Base-by-base conservation (phyloP, 179 eudicot species). In the Heliamphora pulchella region DNA sequence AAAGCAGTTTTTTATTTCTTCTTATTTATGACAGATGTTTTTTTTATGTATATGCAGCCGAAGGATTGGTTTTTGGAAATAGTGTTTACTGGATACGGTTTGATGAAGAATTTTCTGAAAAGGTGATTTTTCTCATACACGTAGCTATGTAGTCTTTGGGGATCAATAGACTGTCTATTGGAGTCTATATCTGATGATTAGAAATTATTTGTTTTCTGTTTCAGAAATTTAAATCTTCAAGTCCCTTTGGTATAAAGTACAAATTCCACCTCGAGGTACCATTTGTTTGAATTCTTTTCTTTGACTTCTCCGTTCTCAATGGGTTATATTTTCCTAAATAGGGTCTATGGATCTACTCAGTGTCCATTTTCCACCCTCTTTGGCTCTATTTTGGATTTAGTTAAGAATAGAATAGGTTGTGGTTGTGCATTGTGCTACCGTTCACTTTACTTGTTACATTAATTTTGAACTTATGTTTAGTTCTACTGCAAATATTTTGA, bases 181-280 rank as follows among this genome's bases (percentile, higher is more conserved):
- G 47, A 39, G 73, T 62, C 64, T 20, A 18, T 78, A 13, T 18
- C 48, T 74, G 39, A 17, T 31, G 59, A 54, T 61, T 79, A 58
- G 53, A 72, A 13, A 55, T 71, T 48, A 50, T 82, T 55, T 64
- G 69, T n/a, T 20, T 69, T 78, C 44, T 82, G 74, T n/a, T 82
- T 75, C 96, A 96, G 99, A 96, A 91, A 90, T 92, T 96, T 74
- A 92, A 88, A 71, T 83, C 97, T 82, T 92, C 99, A 44, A 81
- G 90, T 76, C 98, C 99, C 74, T 96, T 96, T 85, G 99, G 99
- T 80, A 90, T 96, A 75, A 87, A 91, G 80, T 96, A 96, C 92
- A 90, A 86, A 83, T 96, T 96, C 85, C 99, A 96, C 82, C 91
- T 94, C 67, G 98, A 96, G 98, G 99, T 96, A 89, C n/a, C 51